Base-by-base conservation (phyloP, 2,329 filamentous ascomycete species). In the Graphilbum fragrans region DNA sequence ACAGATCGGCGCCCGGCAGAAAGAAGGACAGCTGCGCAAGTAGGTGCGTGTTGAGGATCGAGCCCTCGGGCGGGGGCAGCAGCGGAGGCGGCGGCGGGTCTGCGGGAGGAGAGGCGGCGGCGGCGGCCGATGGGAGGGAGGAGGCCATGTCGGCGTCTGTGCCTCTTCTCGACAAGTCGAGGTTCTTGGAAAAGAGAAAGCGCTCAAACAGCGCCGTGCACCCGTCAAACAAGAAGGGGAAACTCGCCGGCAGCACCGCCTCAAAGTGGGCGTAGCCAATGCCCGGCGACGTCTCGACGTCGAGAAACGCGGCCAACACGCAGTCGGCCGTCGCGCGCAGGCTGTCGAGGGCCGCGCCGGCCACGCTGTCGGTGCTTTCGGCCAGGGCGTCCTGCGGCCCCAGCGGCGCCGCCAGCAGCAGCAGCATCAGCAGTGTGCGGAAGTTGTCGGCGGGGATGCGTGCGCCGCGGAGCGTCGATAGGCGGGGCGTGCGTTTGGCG, bases 371-470 rank as follows among this genome's bases (percentile, higher is more conserved):
- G 1, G 73, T 68, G 50, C 82, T 75, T 23, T 66, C 65, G 1
- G 81, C 74, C 14, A 86, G 56, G 42, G 67, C 76, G 54, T 86
- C 78, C 50, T 82, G 78, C 0, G 74, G 60, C 37, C 70, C 67
- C 5, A 86, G 60, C 0, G 82, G 80, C 1, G 82, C 77, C 29
- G 76, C 64, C 9, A 86, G 61, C 2, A 86, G 63, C 12, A 87
- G 64, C 4, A 87, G 64, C 72, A 84, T 80, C 23, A 86, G 59
- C 8, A 87, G 61, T 50, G 76, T 80, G 35, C 77, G 70, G 42
- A 86, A 74, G 53, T 86, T 86, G 53, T 86, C 81, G 0, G 77
- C 73, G 1, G 82, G 82, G 39, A 87, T 82, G 49, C 82, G 77
- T 23, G 80, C 76, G n/a, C 72, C 70, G 35, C 75, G 69, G 1